These are phyloP conservation scores for Phaeophleospora eucalypticola DNA, from an alignment of 2,329 filamentous ascomycete species.

Conservation along the genomic window DNA sequence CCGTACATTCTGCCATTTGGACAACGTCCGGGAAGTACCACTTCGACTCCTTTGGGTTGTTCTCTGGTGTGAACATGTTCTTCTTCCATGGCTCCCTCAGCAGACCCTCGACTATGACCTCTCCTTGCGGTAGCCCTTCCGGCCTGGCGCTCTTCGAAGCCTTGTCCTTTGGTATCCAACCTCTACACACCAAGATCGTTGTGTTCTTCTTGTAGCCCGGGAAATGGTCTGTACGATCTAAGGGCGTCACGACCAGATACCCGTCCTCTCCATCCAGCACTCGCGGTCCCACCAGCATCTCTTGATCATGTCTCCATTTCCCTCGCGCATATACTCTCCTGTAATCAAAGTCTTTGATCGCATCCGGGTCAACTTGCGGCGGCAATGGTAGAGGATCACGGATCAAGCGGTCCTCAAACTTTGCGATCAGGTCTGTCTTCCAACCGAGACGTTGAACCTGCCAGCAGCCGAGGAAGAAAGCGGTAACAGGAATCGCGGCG, in stretches of 20 bases:
- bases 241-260: constrained; percentile 84
- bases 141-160: constrained; percentile 59
- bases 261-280: constrained; percentile 86
- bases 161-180: constrained; percentile 82
- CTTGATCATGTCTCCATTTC: constrained; percentile 75
- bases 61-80: constrained; percentile 95
- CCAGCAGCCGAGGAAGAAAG: constrained; percentile 88
- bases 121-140: constrained; percentile 62
- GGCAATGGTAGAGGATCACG: constrained; percentile 82
- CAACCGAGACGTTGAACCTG: constrained; percentile 88
- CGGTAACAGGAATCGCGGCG: constrained; percentile 79
- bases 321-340: constrained; percentile 75
- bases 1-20: constrained; percentile 81
- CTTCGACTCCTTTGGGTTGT: constrained; percentile 73
- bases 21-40: constrained; percentile 94
- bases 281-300: constrained; percentile 93
- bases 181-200: constrained; percentile 74
- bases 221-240: constrained; percentile 62
- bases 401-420: constrained; percentile 85
- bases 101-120: constrained; percentile 77
- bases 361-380: constrained; percentile 73
- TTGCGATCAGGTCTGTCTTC: constrained; percentile 90
- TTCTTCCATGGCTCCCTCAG: constrained; percentile 90
- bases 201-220: constrained; percentile 49
- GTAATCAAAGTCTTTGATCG: constrained; percentile 86